Evolutionary conservation across 495 filamentous ascomycete genomes (phyloP).

Genomic region (Wilcoxina mikolae): DNA sequence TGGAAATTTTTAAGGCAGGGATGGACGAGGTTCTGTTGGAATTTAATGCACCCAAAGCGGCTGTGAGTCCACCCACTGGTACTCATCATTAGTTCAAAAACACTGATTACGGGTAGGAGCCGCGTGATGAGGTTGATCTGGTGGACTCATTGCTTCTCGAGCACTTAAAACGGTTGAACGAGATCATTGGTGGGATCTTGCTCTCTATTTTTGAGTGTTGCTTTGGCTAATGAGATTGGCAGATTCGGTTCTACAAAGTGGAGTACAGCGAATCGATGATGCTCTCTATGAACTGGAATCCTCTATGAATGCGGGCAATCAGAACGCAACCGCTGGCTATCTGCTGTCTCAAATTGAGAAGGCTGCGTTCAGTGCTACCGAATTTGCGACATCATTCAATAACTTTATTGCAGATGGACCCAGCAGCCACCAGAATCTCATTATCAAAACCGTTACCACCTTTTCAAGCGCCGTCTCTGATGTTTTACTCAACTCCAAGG

Average conservation of each 20-base stretch:
- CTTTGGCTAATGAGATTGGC: background rate
- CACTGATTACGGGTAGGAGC: slow-evolving; percentile 45
- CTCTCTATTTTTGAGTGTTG: background rate
- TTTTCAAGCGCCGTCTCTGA: slow-evolving; percentile 85
- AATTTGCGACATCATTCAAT: slow-evolving; percentile 95
- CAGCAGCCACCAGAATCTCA: slow-evolving; percentile 74
- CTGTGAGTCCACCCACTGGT: background rate
- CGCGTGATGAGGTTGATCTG: background rate
- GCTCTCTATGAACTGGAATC: slow-evolving; percentile 94
- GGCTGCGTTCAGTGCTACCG: slow-evolving; percentile 81
- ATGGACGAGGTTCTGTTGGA: slow-evolving; percentile 92
- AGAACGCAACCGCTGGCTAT: slow-evolving; percentile 90
- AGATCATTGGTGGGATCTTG: slow-evolving; percentile 52
- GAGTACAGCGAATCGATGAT: slow-evolving; percentile 89
- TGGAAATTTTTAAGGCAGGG: slow-evolving; percentile 89
- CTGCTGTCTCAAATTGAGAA: slow-evolving; percentile 95
- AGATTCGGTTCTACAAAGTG: slow-evolving; percentile 86
- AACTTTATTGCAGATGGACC: slow-evolving; percentile 95
- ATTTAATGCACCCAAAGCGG: slow-evolving; percentile 49
- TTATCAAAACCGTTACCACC: slow-evolving; percentile 81
- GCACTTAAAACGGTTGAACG: slow-evolving; percentile 82
- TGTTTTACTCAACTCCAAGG: slow-evolving; percentile 91
- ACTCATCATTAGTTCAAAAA: slow-evolving; percentile 33
- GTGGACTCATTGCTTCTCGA: slow-evolving; percentile 74
- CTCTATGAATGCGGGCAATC: slow-evolving; percentile 94